Evolutionary conservation across 768 basidiomycete species (phyloP), one percentile per base, ranked within the genome.

Genomic region (Panaeolus cyanescens): DNA sequence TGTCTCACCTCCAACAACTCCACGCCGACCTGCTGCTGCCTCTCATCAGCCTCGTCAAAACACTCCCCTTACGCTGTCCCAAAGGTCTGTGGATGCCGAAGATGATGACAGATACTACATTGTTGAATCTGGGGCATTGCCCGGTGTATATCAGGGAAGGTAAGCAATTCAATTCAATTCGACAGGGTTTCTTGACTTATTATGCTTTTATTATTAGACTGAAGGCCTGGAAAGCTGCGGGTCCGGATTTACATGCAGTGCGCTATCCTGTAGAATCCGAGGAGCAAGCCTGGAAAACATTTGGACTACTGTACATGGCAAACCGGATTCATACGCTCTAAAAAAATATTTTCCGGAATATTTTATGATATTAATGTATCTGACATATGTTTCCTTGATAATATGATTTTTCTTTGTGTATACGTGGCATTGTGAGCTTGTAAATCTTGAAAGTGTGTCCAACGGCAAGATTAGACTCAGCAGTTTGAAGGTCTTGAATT

Each of bases 131-230:
- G 55, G 55, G 6, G 33, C 39, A 28, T 22, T 36, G 33, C 55
- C 55, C 30, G 55, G 55, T 13, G 55, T 56, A 33, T 56, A 37
- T 33, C 2, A 56, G 39, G 55, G 55, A n/a, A 22, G 55, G 55
- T 56, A 56, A 9, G 34, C 39, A 37, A 28, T 56, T 36, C 50
- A 15, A 33, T 56, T 37, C 13, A 9, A 9, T 5, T 10, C 4
- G 25, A 9, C n/a, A n/a, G n/a, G n/a, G n/a, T n/a, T 10, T 3
- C 55, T 37, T 19, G 2, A 37, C 34, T 37, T 56, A 56, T 36
- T 15, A 56, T 56, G 55, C 37, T 3, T 25, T 37, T 56, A 10
- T 56, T n/a, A n/a, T 2, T 56, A 56, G 55, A 25, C 25, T 56
- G 34, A 56, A 56, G n/a, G 34, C 55, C 39, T 56, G 34, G 34